Base-by-base conservation (phyloP, 768 basidiomycete genomes). In the Lactarius vividus region DNA sequence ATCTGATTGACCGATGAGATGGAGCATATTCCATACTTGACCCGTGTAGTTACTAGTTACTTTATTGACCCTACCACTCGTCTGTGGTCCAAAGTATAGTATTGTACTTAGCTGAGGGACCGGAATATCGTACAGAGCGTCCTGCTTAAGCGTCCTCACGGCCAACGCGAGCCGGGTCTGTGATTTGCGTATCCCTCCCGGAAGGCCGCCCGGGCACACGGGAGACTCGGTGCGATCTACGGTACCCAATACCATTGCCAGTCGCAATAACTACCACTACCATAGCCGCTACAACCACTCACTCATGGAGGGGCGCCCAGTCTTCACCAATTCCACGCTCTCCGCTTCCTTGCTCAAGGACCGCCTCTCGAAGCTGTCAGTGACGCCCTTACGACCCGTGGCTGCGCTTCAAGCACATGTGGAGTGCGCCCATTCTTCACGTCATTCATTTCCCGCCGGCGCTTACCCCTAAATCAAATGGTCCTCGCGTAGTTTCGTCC, bases 321-420 rank as follows among this genome's bases (percentile, higher is more conserved):
- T 73, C 28, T 65, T 79, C 49, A 68, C 74, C 10, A 74, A 77
- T 46, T 77, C 82, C 31, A 78, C 79, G 16, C 63, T 88, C 33
- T 91, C 89, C 5, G 83, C 88, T 3, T 79, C 81, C 28, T 85
- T 85, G 10, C 78, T 92, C 52, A 85, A 80, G 72, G 85, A 86
- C 28, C 80, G 80, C 42, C 77, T 92, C 23, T 84, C 86, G n/a
- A 73, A 69, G 61, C 69, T 77, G 6, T 71, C 72, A 18, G 84
- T 82, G n/a, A 81, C 86, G 1, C 86, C 85, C 16, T 71, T 88
- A 63, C 80, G 82, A 52, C 86, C 87, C 16, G 85, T 90, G 49
- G 84, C 82, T 31, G 83, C 85, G 33, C 79, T 91, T 16, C 85
- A 88, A 70, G 83, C 86, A n/a, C 88, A 86, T 71, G 86, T 92